These are phyloP conservation scores for Sideroxylon spinosum DNA, from an alignment of 179 eudicot genomes.

Conservation along the genomic window DNA sequence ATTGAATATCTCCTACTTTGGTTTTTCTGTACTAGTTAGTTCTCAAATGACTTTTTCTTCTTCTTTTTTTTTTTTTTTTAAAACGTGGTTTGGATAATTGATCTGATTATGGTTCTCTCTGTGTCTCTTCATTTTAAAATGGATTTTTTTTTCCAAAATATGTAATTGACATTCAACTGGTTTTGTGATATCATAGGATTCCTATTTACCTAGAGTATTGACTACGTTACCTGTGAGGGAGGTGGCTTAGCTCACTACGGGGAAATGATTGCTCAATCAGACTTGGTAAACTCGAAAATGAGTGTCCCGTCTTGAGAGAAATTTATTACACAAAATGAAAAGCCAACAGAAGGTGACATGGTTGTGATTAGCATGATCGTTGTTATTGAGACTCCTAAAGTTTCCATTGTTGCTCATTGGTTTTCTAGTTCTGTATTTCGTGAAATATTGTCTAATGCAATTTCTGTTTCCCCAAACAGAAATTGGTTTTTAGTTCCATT, in stretches of 20 bases:
- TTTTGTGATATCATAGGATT: not conserved
- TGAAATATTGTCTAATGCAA: not conserved
- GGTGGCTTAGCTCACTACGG: conserved; percentile 2
- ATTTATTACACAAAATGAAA: no score
- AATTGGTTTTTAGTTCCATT: not conserved
- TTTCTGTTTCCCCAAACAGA: not conserved
- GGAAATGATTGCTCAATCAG: not conserved
- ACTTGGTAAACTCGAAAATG: not conserved
- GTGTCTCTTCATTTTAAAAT: not conserved
- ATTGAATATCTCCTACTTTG: not conserved
- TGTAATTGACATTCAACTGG: not conserved
- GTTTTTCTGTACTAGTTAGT: not conserved
- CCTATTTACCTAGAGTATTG: not conserved
- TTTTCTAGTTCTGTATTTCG: not conserved
- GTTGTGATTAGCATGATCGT: not conserved
- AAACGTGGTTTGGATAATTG: not conserved
- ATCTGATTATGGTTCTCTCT: not conserved
- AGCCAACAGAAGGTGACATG: not conserved
- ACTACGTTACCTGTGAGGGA: not conserved
- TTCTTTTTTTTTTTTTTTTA: not conserved
- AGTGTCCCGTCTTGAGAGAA: not conserved
- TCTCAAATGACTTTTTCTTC: no score
- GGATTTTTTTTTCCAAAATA: not conserved
- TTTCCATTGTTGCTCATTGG: not conserved
- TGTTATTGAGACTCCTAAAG: not conserved